Base-by-base conservation (phyloP, 768 basidiomycete species). In the Lanmaoa pseudosensibilis region DNA sequence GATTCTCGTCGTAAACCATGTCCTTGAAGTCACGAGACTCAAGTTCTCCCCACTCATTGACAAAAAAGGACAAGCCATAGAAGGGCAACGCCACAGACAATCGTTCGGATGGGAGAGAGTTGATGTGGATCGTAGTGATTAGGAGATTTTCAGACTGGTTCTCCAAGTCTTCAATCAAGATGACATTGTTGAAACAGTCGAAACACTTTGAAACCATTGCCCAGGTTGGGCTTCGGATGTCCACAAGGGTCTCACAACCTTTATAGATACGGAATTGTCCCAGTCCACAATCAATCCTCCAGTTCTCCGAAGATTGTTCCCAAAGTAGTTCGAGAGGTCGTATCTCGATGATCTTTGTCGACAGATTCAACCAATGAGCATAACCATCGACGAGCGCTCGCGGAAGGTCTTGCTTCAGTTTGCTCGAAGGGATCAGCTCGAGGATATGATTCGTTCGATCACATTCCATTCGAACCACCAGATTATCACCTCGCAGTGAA, bases 1-100 rank as follows among this genome's bases (percentile, higher is more conserved):
- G 80, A 34, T 66, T 40, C 5, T 50, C 11, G 38, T 79, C 76
- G 11, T 78, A 62, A 18, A 75, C 61, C 69, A 77, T 78, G 19
- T 65, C 65, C 6, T 68, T 69, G 45, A 77, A 65, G 46, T 77
- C 77, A 12, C 48, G 55, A 25, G 73, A 78, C 54, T 79, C 71
- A 8, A 81, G 59, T 9, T 65, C 55, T 25, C 58, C 56, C 1
- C 32, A 4, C 0, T 32, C 12, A n/a, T 71, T 70, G 21, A 76
- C 38, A 44, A 73, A 70, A 48, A 81, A 81, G 3, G 69, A 63
- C 16, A 81, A 56, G 4, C 67, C 56, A 38, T 71, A 73, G 2
- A 71, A 68, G 36, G 75, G 77, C 9, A 81, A 61, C 1, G 67
- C 52, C 36, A 76, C 58, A 8, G 50, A 61, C 2, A n/a, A 46